Base-by-base conservation (phyloP, 192 early-diverging fungal species). In the Backusella tarrabulga region DNA sequence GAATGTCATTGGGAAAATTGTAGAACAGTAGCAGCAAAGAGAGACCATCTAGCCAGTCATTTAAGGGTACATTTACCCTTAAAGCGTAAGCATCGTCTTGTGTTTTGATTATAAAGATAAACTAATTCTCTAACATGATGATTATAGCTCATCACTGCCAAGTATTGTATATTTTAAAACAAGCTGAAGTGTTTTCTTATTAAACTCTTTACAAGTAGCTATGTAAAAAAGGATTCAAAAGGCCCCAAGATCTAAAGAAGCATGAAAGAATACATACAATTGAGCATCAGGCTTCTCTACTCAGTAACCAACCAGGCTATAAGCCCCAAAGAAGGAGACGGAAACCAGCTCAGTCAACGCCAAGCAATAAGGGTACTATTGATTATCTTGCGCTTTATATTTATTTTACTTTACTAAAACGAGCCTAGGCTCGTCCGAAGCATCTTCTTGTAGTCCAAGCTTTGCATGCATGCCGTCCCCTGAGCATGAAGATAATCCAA, bases 161-260 rank as follows among this genome's bases (percentile, higher is more conserved):
- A 40, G 74, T 74, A 40, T 35, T 52, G 50, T 74, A 23, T 41
- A 21, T 63, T 7, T 56, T 34, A 54, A 17, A 19, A 35, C 2
- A 54, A 19, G 17, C 38, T 35, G 9, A 7, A 26, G 9, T 41
- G 60, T 36, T 38, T 74, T 63, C 1, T 63, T 63, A 63, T 63
- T 63, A 63, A 63, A 63, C 56, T 29, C 26, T 63, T 63, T 63
- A 63, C 56, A 63, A 19, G 35, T 67, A 79, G 78, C 63, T 67
- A 21, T 79, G 78, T 36, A 74, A 40, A n/a, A 95, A 96, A 79
- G 80, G 91, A 7, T 98, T 97, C 85, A 98, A 98, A 85, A 89
- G 95, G n/a, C 95, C 94, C 14, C 97, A 98, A 87, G 97, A 98
- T 81, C 82, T 98, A 80, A 95, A 94, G 83, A 98, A 98, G 81